Base-by-base conservation (phyloP, 225 moss, liverwort and hornwort species). In the Physcomitrellopsis africana region DNA sequence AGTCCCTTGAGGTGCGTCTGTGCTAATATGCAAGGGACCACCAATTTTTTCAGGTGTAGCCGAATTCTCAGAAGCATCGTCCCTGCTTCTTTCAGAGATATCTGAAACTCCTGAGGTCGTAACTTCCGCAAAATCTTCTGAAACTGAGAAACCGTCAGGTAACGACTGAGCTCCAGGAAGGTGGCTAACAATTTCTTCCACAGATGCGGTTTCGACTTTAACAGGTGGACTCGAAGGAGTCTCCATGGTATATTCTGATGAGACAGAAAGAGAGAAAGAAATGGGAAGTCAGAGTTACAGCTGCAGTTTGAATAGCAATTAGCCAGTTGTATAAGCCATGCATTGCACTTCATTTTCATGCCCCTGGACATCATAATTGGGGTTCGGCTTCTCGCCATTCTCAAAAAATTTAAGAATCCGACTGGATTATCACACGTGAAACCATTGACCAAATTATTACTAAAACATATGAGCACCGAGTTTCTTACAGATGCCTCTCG, bases 71-170 rank as follows among this genome's bases (percentile, higher is more conserved):
- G 85, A 78, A 55, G 63, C 68, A 26, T 70, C 77, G 60, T 81
- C 80, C 68, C 63, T 66, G 67, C 52, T 83, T 47, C 75, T 83
- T 43, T 77, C 72, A 8, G 80, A 58, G 26, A 75, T 16, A 63
- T 80, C 83, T 72, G 85, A 86, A 60, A 79, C 76, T 27, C 64
- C 60, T 18, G 79, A 61, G 27, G 73, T 55, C 24, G 63, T 67
- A 59, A 81, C 71, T 68, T 87, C 84, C 17, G 84, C 84, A 72
- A 87, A 87, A 80, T 81, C 80, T 63, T 87, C 87, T 11, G 87
- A 87, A 49, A 87, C 87, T 16, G 84, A 87, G 69, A 87, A 87
- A 54, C 87, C 87, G 60, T 87, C 87, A 3, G 87, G 87, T 72
- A 87, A 75, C 20, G 87, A 87, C 54, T 65, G 80, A 9, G 75